Evolutionary conservation across 2,329 filamentous ascomycete species (phyloP), one percentile per base, ranked within the genome.

Genomic region (Cordyceps farinosa): DNA sequence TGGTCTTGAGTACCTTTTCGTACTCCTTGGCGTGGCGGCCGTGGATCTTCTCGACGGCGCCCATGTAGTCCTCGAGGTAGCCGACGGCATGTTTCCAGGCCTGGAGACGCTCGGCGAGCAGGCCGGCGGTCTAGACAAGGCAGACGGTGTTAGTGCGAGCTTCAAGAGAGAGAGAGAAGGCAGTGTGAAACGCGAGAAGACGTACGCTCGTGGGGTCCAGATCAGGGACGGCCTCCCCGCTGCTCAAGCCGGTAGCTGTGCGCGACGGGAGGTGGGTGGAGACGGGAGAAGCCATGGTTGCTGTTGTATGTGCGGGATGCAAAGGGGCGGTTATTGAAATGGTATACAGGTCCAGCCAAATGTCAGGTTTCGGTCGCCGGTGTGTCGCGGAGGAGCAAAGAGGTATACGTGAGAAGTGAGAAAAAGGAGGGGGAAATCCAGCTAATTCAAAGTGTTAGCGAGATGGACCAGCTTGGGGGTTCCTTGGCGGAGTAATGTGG

Each of bases 71-170:
- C 77, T 98, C 92, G 54, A 99, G 83, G 73, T 97, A 94, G 63
- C 83, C 91, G 66, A 92, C 91, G 65, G 93, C 91, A 75, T 98
- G 94, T 76, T 97, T 98, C 92, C 92, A 99, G 53, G 95, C 95
- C 71, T 91, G 90, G 65, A 99, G 83, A 67, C 95, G 87, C 80
- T 98, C 92, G 62, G 89, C 83, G 67, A 99, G 88, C 56, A 98
- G 84, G 47, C 85, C 88, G n/a, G 89, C 87, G 29, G 90, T 90
- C 88, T 91, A 67, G 27, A 59, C 27, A 48, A 15, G n/a, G 32
- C 7, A n/a, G 47, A 2, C 5, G 7, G 22, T 5, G 13, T 36
- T 27, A 38, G 51, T 22, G 22, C n/a, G 13, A 15, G 15, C 11
- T 22, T 13, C 4, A 15, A 17, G 29, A 5, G 8, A 22, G 52